Conservation (phyloP, 305 asterid species). For the Striga hermonthica region DNA sequence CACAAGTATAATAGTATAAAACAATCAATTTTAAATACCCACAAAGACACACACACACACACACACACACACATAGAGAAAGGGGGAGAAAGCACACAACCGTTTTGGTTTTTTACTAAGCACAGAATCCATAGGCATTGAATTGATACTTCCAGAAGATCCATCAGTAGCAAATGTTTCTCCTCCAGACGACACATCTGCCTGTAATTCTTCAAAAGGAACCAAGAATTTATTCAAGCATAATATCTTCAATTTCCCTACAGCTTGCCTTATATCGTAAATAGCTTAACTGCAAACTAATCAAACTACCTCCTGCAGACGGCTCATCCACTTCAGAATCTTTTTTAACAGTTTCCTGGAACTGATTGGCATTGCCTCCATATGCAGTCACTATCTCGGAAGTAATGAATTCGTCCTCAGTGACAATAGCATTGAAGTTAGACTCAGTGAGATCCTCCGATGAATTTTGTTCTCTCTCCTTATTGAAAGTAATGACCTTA, state of each 20-base stretch:
- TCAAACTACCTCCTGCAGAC: slow-evolving; percentile 51
- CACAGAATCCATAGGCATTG: slow-evolving; percentile 40
- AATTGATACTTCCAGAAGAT: slow-evolving; percentile 36
- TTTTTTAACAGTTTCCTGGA: slow-evolving; percentile 33
- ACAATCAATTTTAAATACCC: background rate
- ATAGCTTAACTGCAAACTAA: slow-evolving; percentile 26
- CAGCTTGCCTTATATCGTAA: slow-evolving; percentile 16
- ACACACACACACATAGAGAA: no score
- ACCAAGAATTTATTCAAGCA: slow-evolving; percentile 30
- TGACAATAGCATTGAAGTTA: slow-evolving; percentile 28
- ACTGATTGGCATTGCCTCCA: slow-evolving; percentile 6
- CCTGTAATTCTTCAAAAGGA: slow-evolving; percentile 71
- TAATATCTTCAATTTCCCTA: slow-evolving; percentile 4
- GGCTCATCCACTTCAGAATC: slow-evolving; percentile 39
- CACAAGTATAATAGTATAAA: slow-evolving; percentile 32
- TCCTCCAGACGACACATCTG: slow-evolving; percentile 39
- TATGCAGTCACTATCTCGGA: slow-evolving; percentile 5
- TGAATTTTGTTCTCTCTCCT: slow-evolving; percentile 38
- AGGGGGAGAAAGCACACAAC: slow-evolving; percentile 32
- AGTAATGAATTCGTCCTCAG: slow-evolving; percentile 30
- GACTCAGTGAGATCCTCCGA: slow-evolving; percentile 33
- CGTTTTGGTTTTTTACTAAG: slow-evolving; percentile 75
- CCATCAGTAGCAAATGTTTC: slow-evolving; percentile 35
- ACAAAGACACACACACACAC: no score
- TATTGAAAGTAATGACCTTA: slow-evolving; percentile 28